Evolutionary conservation across 2,329 filamentous ascomycete genomes (phyloP), one percentile per base, ranked within the genome.

Genomic region (Calonectria crousiana): DNA sequence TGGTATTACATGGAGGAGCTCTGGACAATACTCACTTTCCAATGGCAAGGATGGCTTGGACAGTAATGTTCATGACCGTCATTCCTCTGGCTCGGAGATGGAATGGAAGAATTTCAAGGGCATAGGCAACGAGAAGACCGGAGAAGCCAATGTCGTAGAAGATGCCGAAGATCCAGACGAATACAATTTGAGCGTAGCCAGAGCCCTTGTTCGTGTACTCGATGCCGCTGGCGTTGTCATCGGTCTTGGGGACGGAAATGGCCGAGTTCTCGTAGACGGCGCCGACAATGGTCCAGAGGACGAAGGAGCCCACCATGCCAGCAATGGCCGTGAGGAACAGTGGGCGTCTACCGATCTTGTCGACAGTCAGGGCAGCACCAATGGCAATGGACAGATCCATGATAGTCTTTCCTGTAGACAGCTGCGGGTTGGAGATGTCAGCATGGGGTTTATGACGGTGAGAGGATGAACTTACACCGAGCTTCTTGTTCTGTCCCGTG

Each of bases 61-160:
- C 87, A 26, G 88, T 89, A 66, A 93, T 88, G 82, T 93, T 93
- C 89, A 93, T 91, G 77, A 93, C 87, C 87, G 90, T 91, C 86
- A 91, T 89, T 44, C 89, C 89, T 84, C 90, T 90, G 76, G 89
- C 89, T 62, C 91, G 89, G 32, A 91, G 84, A 64, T 88, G 86
- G 84, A 90, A 92, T 0, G 90, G 90, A 20, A 92, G 85, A 38
- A 92, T 85, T 83, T 92, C 91, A 10, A 91, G 87, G 1, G 89
- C 87, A 76, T 92, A 92, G 67, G 88, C 88, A 49, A 91, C 86
- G 14, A 92, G 85, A 52, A 92, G 85, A 62, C 90, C 89, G 0
- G 89, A 91, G 82, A 90, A 92, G 60, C 88, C 90, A 72, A 92
- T 89, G 75, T 90, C 89, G 82, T 92, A 92, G 77, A 89, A 90